These are phyloP conservation scores for Daedalea quercina DNA, from an alignment of 768 basidiomycete species.

Conservation along the genomic window DNA sequence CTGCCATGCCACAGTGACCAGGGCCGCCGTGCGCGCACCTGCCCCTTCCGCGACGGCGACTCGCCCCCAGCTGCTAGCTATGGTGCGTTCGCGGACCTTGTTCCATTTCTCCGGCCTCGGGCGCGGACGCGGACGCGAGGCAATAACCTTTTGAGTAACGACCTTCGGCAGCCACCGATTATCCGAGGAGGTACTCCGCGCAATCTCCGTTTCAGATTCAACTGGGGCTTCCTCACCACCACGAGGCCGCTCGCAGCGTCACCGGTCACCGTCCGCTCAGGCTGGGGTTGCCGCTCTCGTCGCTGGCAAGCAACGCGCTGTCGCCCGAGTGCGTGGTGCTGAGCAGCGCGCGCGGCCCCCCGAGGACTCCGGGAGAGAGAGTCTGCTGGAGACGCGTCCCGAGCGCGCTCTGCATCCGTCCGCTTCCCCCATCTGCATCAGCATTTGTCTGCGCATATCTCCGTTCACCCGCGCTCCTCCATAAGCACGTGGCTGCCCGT, in stretches of 20 bases:
- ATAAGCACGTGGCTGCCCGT: background rate
- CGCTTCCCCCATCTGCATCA: background rate
- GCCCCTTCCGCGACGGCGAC: background rate
- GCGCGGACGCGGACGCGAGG: conserved; percentile 1
- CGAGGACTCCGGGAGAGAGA: background rate
- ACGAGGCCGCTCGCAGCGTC: background rate
- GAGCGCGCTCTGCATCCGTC: background rate
- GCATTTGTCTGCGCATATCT: conserved; percentile 3
- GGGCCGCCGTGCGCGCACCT: too few relatives aligned
- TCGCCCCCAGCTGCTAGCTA: too few relatives aligned
- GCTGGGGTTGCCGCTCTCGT: background rate
- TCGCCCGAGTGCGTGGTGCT: background rate
- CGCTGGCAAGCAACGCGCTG: background rate
- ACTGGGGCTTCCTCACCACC: background rate
- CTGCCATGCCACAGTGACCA: too few relatives aligned
- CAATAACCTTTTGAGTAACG: conserved; percentile 18
- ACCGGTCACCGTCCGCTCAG: too few relatives aligned
- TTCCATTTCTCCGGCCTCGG: background rate
- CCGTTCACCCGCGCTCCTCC: background rate
- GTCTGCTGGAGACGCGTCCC: too few relatives aligned
- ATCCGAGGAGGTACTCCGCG: conserved; percentile 4
- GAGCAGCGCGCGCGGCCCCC: background rate
- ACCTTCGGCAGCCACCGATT: conserved; percentile 8
- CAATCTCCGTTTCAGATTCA: conserved; percentile 11
- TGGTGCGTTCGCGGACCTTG: conserved; percentile 1